phyloP scores from a whole-genome alignment of 352 stramenopile species.

The Achlya hypogyna region DNA sequence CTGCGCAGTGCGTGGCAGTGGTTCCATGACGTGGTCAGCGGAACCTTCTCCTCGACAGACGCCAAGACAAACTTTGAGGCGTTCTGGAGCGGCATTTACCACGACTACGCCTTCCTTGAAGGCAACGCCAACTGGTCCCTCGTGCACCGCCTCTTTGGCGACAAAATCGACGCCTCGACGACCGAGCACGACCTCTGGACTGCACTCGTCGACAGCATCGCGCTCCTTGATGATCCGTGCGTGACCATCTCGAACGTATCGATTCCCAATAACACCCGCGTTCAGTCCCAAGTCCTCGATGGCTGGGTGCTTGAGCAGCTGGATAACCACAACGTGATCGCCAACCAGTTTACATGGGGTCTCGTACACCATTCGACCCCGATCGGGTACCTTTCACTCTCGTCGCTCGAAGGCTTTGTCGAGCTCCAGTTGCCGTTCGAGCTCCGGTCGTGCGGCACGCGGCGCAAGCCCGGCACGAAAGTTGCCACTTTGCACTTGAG shows the following conservation, averaged over 20 bases:
- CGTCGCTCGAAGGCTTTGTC: slow-evolving; percentile 71
- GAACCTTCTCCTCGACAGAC: slow-evolving; percentile 46
- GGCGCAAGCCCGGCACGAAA: slow-evolving; percentile 20
- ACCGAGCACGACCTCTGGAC: slow-evolving; percentile 78
- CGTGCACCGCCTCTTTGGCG: slow-evolving; percentile 62
- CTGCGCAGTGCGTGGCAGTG: slow-evolving; percentile 55
- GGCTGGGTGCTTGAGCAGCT: slow-evolving; percentile 19
- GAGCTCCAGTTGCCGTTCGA: slow-evolving; percentile 58
- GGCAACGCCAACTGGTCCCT: slow-evolving; percentile 48
- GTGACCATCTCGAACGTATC: slow-evolving; percentile 23
- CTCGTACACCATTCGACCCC: slow-evolving; percentile 66
- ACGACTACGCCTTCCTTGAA: slow-evolving; percentile 56
- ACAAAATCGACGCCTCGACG: slow-evolving; percentile 42
- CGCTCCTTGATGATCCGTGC: slow-evolving; percentile 56
- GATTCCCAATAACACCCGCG: neutral
- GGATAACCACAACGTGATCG: slow-evolving; percentile 22
- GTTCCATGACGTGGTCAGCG: slow-evolving; percentile 50
- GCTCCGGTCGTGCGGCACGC: slow-evolving; percentile 49
- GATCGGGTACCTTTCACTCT: slow-evolving; percentile 66
- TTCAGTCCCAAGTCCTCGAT: neutral
- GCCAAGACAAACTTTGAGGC: slow-evolving; percentile 58
- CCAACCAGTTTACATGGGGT: slow-evolving; percentile 61
- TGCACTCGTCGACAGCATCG: slow-evolving; percentile 61
- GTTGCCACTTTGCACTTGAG: neutral
- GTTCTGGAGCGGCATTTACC: slow-evolving; percentile 62